These are phyloP conservation scores for Solanum medicagineum DNA, from an alignment of 257 asterid genomes.

Conservation along the genomic window DNA sequence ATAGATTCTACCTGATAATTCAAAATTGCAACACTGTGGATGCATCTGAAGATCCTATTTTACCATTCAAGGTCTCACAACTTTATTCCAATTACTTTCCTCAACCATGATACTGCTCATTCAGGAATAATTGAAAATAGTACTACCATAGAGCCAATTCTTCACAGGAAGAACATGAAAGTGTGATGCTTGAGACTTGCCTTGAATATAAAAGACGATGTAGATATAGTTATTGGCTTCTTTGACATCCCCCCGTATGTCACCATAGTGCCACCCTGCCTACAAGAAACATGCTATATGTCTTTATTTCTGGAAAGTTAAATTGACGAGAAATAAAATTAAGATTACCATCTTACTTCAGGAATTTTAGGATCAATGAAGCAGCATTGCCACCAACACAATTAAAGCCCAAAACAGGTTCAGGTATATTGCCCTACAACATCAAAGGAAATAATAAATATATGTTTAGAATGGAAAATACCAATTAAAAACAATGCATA, in stretches of 20 bases:
- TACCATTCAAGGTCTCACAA: not conserved
- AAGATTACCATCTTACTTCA: conserved; percentile 39
- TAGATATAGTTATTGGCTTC: conserved; percentile 75
- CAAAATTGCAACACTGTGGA: not conserved
- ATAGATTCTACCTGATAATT: not conserved
- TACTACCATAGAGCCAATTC: not conserved
- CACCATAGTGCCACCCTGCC: conserved; percentile 95
- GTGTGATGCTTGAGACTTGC: conserved; percentile 13
- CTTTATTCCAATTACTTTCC: not conserved
- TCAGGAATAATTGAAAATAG: not conserved
- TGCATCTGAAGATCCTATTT: not conserved
- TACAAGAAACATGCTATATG: conserved; percentile 15
- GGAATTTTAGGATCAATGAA: conserved; percentile 70
- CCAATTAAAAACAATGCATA: not conserved
- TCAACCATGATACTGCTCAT: not conserved
- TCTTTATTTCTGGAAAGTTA: not conserved
- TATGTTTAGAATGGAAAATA: not conserved
- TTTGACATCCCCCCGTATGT: conserved; percentile 99
- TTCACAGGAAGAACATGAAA: not conserved
- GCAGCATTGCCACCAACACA: conserved; percentile 97
- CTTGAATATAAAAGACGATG: conserved; percentile 86
- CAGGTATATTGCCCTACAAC: conserved; percentile 57
- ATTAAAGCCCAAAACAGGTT: conserved; percentile 81
- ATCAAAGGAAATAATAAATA: not conserved
- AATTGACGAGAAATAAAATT: not conserved